Evolutionary conservation across 306 rosid genomes (phyloP).

Genomic region (Vigna nakashimae): DNA sequence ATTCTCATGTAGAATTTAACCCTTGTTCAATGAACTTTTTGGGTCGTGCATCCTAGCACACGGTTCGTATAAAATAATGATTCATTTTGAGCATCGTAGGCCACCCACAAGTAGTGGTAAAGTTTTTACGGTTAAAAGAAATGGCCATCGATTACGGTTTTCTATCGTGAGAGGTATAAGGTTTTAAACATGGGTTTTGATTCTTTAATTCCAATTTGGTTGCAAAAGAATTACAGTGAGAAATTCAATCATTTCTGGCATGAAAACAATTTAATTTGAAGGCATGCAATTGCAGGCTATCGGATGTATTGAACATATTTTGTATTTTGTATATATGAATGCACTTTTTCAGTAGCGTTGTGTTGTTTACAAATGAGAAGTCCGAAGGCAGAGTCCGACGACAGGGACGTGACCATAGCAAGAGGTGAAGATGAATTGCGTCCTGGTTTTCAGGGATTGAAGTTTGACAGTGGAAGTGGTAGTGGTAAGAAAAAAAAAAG

Average conservation of each 20-base stretch:
- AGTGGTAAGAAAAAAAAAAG: constrained; percentile 41
- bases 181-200: not conserved
- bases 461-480: constrained; percentile 9
- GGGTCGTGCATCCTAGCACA: not conserved
- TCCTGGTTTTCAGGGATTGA: constrained; percentile 39
- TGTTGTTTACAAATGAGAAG: constrained; percentile 42
- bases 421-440: constrained; percentile 39
- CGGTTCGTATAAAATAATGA: constrained; percentile 3
- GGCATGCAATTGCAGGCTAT: not conserved
- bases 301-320: constrained; percentile 5
- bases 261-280: not conserved
- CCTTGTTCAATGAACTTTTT: not conserved
- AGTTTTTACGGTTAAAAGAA: not conserved
- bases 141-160: not conserved
- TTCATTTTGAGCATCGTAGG: not conserved
- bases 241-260: not conserved
- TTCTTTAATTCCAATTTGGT: not conserved
- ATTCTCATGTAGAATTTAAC: not conserved
- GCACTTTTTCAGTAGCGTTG: constrained; percentile 22
- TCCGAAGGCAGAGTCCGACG: constrained; percentile 28
- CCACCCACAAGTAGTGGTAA: not conserved
- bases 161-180: not conserved
- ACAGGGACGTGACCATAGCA: constrained; percentile 43
- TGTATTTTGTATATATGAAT: constrained; percentile 9
- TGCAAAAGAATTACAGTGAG: not conserved